These are phyloP conservation scores for Gossypium lobatum DNA, from an alignment of 441 rosid genomes.

Conservation along the genomic window DNA sequence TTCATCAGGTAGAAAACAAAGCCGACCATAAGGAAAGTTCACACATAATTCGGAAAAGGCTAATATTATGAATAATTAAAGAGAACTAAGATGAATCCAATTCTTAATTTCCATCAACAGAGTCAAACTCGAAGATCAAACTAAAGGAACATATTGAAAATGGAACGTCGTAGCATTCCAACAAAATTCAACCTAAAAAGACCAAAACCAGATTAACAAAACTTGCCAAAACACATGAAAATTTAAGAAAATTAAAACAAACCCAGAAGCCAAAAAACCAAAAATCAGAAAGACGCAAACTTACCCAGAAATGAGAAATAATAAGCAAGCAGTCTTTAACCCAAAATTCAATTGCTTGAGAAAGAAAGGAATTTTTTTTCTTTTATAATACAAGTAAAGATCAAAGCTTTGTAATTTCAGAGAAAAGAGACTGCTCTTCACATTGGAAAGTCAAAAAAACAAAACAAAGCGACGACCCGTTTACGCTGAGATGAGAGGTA, in stretches of 20 bases:
- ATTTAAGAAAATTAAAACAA: neutral
- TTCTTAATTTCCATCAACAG: neutral
- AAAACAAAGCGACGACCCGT: neutral
- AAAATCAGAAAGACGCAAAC: neutral
- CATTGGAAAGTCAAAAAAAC: conserved; percentile 7
- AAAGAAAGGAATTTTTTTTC: neutral
- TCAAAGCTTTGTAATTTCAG: neutral
- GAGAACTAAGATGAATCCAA: neutral
- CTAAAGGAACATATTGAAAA: neutral
- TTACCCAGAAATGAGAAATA: neutral
- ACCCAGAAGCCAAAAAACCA: neutral
- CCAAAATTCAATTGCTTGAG: neutral
- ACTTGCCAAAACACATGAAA: neutral
- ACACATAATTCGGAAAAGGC: neutral
- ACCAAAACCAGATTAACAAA: neutral
- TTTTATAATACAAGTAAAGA: conserved; percentile 4
- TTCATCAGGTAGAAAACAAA: neutral
- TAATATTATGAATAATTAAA: neutral
- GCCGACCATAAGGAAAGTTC: neutral
- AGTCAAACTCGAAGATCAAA: neutral
- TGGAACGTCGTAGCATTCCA: neutral
- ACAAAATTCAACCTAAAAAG: neutral
- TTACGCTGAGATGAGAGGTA: neutral
- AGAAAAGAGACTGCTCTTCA: neutral
- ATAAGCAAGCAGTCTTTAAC: neutral